A percentile compares a stretch with the other conserved stretches of the same genome.
Conservation (phyloP, 73 alveolate genomes). For the Halteria grandinella region DNA sequence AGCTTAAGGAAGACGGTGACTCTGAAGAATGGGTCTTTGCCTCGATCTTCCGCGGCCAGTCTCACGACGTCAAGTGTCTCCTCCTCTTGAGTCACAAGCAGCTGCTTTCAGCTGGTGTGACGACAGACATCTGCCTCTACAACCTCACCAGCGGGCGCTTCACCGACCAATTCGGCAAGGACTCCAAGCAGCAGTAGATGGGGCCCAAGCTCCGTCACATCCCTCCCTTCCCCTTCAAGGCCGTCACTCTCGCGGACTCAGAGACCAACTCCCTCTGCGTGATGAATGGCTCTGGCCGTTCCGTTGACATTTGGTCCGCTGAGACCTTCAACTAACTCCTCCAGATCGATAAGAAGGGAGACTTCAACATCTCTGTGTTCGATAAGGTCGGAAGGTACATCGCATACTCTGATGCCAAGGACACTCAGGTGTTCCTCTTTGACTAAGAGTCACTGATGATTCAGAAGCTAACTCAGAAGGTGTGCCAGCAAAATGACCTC, state of each 20-base stretch:
- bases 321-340: neutral
- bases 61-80: conserved; percentile 76
- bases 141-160: conserved; percentile 56
- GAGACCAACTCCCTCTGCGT: conserved; percentile 9
- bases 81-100: conserved; percentile 39
- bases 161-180: conserved; percentile 67
- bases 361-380: conserved; percentile 10
- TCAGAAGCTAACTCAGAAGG: conserved; percentile 44
- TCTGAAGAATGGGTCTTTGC: conserved; percentile 60
- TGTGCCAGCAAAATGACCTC: neutral
- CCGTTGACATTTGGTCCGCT: conserved; percentile 7
- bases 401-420: conserved; percentile 67
- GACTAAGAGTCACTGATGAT: conserved; percentile 58
- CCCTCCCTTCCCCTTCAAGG: conserved; percentile 71
- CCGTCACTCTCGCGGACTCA: neutral
- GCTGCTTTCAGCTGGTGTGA: conserved; percentile 77
- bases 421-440: conserved; percentile 62
- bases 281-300: neutral
- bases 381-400: conserved; percentile 58
- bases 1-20: neutral
- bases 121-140: conserved; percentile 83
- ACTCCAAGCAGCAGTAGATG: conserved; percentile 62
- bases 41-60: conserved; percentile 76
- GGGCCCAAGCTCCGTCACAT: conserved; percentile 67
- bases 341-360: conserved; percentile 53